These are phyloP conservation scores for Linum lewisii DNA, from an alignment of 345 rosid genomes.

Conservation along the genomic window DNA sequence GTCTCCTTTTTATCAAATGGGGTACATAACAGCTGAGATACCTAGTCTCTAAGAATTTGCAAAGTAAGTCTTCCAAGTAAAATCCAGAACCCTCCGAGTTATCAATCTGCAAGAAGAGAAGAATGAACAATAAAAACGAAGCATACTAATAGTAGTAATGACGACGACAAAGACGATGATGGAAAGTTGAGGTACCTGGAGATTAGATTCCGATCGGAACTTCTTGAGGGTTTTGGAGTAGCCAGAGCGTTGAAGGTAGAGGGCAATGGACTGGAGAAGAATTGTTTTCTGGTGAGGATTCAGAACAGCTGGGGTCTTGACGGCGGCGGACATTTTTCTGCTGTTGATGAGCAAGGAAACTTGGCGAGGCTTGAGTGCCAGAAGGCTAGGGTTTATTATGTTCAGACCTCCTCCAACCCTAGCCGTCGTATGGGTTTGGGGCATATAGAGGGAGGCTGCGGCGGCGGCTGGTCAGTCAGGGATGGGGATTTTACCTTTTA, in stretches of 20 bases:
- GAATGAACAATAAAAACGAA: background rate
- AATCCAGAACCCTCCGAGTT: background rate
- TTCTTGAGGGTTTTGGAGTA: slow-evolving; percentile 65
- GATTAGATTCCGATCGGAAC: slow-evolving; percentile 47
- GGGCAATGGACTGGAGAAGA: background rate
- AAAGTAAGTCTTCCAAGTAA: slow-evolving; percentile 1
- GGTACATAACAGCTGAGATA: background rate
- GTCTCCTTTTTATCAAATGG: too few species aligned
- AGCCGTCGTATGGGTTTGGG: background rate
- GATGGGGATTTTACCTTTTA: too few species aligned
- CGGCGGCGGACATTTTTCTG: background rate
- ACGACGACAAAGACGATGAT: background rate
- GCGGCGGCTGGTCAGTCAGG: too few species aligned
- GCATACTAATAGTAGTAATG: background rate
- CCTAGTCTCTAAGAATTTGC: slow-evolving; percentile 5
- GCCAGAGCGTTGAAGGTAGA: slow-evolving; percentile 8
- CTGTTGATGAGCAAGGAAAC: background rate
- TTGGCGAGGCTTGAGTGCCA: slow-evolving; percentile 5
- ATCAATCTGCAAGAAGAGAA: background rate
- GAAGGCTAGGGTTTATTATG: background rate
- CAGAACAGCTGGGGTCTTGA: background rate
- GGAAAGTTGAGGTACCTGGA: slow-evolving; percentile 31
- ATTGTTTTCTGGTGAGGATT: background rate
- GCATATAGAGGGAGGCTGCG: background rate
- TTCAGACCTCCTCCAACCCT: background rate